A percentile compares a stretch with the other conserved stretches of the same genome.
Conservation (phyloP, 75 land plant species). For the Pinus taeda region DNA sequence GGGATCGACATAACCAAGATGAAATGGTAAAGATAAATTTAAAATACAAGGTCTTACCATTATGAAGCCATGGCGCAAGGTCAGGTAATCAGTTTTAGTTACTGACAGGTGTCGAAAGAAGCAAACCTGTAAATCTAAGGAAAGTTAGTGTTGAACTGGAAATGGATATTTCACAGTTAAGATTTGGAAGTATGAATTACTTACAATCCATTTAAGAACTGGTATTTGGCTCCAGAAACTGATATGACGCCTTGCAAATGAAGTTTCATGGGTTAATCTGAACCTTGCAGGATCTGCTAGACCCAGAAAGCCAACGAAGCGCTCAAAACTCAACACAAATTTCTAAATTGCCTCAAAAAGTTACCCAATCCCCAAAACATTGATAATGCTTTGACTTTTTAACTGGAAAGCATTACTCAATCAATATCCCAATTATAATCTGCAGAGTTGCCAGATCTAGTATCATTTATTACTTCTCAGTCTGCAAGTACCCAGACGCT, state of each 20-base stretch:
- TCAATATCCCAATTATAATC: not conserved
- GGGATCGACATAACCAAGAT: not conserved
- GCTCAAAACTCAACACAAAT: not conserved
- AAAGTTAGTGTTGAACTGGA: not conserved
- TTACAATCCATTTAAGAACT: slow-evolving; percentile 36
- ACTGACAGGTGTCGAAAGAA: slow-evolving; percentile 61
- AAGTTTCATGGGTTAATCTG: slow-evolving; percentile 31
- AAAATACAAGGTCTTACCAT: slow-evolving; percentile 16
- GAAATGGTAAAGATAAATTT: not conserved
- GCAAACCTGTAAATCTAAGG: slow-evolving; percentile 30
- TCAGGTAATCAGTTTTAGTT: slow-evolving; percentile 52
- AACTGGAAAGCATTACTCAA: not conserved
- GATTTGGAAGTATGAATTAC: not conserved
- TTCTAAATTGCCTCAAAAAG: not conserved
- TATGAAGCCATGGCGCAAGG: slow-evolving; percentile 78
- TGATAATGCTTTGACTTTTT: not conserved
- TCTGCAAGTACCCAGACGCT: no score
- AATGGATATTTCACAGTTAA: not conserved
- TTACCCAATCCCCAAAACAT: not conserved
- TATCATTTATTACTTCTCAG: not conserved
- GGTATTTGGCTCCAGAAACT: slow-evolving; percentile 33
- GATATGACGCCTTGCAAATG: slow-evolving; percentile 44
- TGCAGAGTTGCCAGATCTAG: not conserved
- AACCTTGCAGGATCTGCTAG: slow-evolving; percentile 17
- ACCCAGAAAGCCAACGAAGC: no score